phyloP scores from a whole-genome alignment of 2,329 filamentous ascomycete species.

The Clonostachys solani region DNA sequence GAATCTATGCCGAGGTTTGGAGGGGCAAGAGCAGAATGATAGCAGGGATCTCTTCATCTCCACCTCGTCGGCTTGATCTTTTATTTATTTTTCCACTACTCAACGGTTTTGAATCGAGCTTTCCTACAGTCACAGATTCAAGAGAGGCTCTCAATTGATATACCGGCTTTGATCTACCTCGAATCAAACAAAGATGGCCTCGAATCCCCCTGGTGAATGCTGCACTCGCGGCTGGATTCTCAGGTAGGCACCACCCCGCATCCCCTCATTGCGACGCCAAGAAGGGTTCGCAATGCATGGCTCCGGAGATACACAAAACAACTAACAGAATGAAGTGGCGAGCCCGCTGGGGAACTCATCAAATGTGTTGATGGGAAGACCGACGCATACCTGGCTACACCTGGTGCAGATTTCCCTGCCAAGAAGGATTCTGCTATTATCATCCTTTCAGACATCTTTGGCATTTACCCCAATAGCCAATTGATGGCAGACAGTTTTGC shows the following conservation, averaged over 20 bases:
- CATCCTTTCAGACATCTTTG: constrained; percentile 29
- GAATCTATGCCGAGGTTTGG: background rate
- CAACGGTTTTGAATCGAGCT: no score
- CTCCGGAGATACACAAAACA: background rate
- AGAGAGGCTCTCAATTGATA: no score
- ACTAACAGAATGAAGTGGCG: constrained; percentile 29
- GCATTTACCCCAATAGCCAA: constrained; percentile 32
- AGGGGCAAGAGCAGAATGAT: background rate
- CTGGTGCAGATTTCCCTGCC: constrained; percentile 19
- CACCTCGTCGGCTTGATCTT: background rate
- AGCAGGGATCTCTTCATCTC: background rate
- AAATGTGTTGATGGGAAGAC: constrained; percentile 35
- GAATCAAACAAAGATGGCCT: constrained; percentile 37
- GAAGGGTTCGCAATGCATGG: background rate
- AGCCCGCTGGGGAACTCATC: constrained; percentile 38
- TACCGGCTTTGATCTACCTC: no score
- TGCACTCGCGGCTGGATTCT: constrained; percentile 48
- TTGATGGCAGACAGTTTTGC: constrained; percentile 34
- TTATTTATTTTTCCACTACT: background rate
- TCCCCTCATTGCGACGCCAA: background rate
- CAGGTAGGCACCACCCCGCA: constrained; percentile 33
- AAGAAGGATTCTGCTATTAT: constrained; percentile 22
- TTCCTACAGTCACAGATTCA: no score
- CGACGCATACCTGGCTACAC: constrained; percentile 46
- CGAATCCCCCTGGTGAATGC: constrained; percentile 45